A percentile compares a stretch with the other conserved stretches of the same genome.
phyloP scores from a whole-genome alignment of 352 stramenopile genomes.

The Pythium periplocum region DNA sequence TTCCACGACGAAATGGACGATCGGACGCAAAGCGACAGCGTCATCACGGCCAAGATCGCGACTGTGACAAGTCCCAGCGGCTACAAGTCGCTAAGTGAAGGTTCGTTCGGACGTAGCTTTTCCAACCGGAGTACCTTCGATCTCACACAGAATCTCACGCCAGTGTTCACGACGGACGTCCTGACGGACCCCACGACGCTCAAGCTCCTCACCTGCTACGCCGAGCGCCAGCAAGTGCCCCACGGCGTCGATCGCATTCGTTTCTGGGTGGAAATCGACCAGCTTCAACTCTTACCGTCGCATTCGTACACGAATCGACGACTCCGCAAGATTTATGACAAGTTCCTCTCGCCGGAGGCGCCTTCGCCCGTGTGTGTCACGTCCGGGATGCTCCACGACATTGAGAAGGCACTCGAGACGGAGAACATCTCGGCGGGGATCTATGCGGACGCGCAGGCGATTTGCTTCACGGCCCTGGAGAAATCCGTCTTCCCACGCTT shows the following conservation, averaged over 20 bases:
- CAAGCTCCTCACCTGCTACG: conserved; percentile 66
- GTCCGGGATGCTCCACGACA: conserved; percentile 54
- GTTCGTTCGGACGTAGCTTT: conserved; percentile 1
- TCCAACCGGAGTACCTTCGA: conserved; percentile 24
- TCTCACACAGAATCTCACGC: conserved; percentile 65
- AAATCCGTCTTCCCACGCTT: conserved; percentile 75
- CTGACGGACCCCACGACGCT: conserved; percentile 64
- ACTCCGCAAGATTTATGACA: conserved; percentile 84
- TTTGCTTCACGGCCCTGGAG: conserved; percentile 65
- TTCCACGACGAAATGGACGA: neutral
- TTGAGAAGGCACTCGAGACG: conserved; percentile 49
- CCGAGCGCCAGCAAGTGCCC: conserved; percentile 46
- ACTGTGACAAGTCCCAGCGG: no score
- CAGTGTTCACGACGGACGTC: conserved; percentile 78
- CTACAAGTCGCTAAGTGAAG: conserved; percentile 8
- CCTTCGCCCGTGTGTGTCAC: conserved; percentile 73
- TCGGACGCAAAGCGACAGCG: no score
- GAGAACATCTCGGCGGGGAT: conserved; percentile 71
- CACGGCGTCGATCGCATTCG: conserved; percentile 58
- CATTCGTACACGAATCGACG: conserved; percentile 77
- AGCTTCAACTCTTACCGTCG: conserved; percentile 63
- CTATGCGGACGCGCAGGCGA: conserved; percentile 54
- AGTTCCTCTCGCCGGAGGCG: conserved; percentile 71
- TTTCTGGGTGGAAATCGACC: conserved; percentile 82
- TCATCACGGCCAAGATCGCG: no score